Conservation (phyloP, 495 filamentous ascomycete species). For the Trichoderma asperelloides region DNA sequence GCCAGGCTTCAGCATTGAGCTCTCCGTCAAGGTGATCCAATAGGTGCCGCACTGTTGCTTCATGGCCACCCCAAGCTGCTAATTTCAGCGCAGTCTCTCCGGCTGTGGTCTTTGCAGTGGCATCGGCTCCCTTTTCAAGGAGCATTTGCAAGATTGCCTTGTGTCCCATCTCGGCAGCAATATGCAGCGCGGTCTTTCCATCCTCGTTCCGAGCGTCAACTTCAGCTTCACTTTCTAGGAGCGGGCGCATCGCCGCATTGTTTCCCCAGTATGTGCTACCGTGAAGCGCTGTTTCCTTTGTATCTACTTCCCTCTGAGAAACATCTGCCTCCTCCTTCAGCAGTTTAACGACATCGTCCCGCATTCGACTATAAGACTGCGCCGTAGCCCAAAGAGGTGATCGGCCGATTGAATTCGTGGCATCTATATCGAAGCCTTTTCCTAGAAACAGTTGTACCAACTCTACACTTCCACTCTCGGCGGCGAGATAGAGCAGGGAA, state of each 20-base stretch:
- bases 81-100: conserved; percentile 11
- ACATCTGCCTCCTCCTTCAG: too few relatives aligned
- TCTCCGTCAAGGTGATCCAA: conserved; percentile 14
- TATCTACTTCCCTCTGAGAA: too few relatives aligned
- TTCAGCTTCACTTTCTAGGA: neutral
- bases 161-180: conserved; percentile 13
- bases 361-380: too few relatives aligned
- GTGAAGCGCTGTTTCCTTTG: neutral
- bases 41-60: conserved; percentile 12
- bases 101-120: neutral
- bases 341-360: too few relatives aligned
- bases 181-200: conserved; percentile 17
- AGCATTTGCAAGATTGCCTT: conserved; percentile 10
- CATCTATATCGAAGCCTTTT: too few relatives aligned
- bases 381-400: too few relatives aligned
- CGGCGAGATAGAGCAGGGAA: too few relatives aligned
- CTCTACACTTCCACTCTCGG: too few relatives aligned
- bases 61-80: conserved; percentile 12
- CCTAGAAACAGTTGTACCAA: too few relatives aligned
- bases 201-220: conserved; percentile 8
- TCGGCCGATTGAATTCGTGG: too few relatives aligned
- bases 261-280: neutral
- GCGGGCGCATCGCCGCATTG: neutral
- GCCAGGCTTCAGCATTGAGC: neutral
- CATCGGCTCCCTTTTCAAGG: conserved; percentile 12